Percentiles rank a stretch among this genome's conserved stretches.
Conservation (phyloP, 495 filamentous ascomycete genomes). For the Annulohypoxylon maeteangense region DNA sequence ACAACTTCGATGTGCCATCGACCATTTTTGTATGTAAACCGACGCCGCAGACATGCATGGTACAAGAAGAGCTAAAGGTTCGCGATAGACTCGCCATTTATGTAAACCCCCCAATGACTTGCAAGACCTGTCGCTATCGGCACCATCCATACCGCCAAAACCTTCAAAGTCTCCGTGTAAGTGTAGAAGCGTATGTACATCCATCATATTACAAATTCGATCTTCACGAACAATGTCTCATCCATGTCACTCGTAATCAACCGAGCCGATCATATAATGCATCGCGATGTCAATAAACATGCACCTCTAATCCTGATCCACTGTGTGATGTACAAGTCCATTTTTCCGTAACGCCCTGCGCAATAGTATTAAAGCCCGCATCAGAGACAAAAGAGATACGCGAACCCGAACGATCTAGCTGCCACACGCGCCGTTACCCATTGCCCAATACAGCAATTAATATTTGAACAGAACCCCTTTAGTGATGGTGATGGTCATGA, state of each 20-base stretch:
- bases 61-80: neutral
- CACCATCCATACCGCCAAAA: too few relatives aligned
- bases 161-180: neutral
- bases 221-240: neutral
- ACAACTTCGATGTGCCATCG: constrained; percentile 10
- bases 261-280: neutral
- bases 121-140: neutral
- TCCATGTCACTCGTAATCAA: neutral
- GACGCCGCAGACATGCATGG: neutral
- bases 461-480: neutral
- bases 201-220: neutral
- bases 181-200: neutral
- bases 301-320: constrained; percentile 18
- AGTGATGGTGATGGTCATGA: constrained; percentile 34
- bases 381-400: constrained; percentile 21
- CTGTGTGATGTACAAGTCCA: neutral
- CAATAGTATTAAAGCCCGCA: constrained; percentile 26
- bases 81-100: neutral
- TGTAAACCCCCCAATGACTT: neutral
- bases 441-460: constrained; percentile 19
- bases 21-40: neutral
- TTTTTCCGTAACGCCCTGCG: constrained; percentile 29
- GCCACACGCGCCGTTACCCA: neutral
- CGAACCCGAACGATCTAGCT: neutral
- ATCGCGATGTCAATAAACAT: neutral